Conservation (phyloP, 352 stramenopile species). For the Aphanomyces invadans region DNA sequence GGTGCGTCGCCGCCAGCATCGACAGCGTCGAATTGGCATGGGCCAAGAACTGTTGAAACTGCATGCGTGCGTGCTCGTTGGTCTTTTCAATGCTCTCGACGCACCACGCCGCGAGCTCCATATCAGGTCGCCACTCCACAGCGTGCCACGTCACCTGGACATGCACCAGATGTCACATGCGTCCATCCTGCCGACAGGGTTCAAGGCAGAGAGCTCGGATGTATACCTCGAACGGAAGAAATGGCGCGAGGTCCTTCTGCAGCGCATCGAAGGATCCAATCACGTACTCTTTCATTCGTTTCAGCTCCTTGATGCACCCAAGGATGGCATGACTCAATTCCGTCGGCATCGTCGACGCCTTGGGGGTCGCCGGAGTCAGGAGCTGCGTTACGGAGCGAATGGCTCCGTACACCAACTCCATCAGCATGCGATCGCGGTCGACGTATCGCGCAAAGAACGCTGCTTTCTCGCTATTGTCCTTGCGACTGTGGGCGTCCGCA, state of each 20-base stretch:
- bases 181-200: too few relatives aligned
- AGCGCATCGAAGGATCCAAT: conserved; percentile 22
- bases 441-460: conserved; percentile 19
- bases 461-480: conserved; percentile 9
- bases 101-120: conserved; percentile 17
- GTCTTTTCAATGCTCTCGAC: conserved; percentile 17
- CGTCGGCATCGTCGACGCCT: neutral
- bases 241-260: conserved; percentile 20
- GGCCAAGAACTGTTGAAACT: conserved; percentile 20
- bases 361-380: neutral
- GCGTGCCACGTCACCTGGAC: conserved; percentile 22
- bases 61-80: conserved; percentile 8
- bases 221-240: conserved; percentile 23
- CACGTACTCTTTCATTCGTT: conserved; percentile 25
- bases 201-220: neutral
- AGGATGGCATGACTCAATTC: conserved; percentile 22
- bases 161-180: neutral
- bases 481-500: neutral
- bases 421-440: conserved; percentile 23
- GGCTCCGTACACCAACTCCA: conserved; percentile 21
- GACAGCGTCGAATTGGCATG: conserved; percentile 21
- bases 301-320: conserved; percentile 23
- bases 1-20: conserved; percentile 8
- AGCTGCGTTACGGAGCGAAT: conserved; percentile 25
- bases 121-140: conserved; percentile 14